Evolutionary conservation across 2,329 filamentous ascomycete genomes (phyloP), one percentile per base, ranked within the genome.

Genomic region (Mycosphaerella sp.): DNA sequence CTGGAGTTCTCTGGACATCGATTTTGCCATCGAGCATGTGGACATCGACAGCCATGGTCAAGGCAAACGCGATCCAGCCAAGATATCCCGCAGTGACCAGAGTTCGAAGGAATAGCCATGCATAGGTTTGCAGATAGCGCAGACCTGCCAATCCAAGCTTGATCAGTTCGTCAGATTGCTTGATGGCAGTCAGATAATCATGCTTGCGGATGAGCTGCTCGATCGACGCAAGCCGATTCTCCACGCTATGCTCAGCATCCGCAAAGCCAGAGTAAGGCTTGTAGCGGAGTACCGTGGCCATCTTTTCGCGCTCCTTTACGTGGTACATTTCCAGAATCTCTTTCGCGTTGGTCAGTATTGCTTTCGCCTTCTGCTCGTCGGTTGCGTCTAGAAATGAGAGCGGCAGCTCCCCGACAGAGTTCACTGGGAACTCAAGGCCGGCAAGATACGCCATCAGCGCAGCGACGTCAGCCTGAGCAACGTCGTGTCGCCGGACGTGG

Each of bases 121-220:
- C 93, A 64, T 98, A 98, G 0, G 90, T 98, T 70, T 98, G 93
- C 21, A 98, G 78, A 67, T 98, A 98, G 44, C 93, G 81, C 54
- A 98, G 74, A 6, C 93, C 93, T 55, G 89, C 80, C 1, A 98
- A 77, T 1, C 82, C 85, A 44, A 87, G 72, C 53, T 85, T 79
- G 54, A 97, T 86, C 12, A 98, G 75, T 25, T 82, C 79, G 37
- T 86, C 82, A 1, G 87, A 89, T 62, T 87, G 80, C 51, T 81
- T 75, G 60, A 97, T 95, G 1, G 91, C 88, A 60, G 87, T 80
- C 50, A 91, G 82, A 57, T 84, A 83, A 41, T 79, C 75, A 6
- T 79, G 82, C 8, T 71, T 70, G 12, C 80, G 74, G 48, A 97
- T 91, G 6, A 89, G 71, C 8, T 73, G 66, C 54, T 80, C 76